Evolutionary conservation across 805 yeast genomes (phyloP), one percentile per base, ranked within the genome.

Genomic region (Candida gorgasii): DNA sequence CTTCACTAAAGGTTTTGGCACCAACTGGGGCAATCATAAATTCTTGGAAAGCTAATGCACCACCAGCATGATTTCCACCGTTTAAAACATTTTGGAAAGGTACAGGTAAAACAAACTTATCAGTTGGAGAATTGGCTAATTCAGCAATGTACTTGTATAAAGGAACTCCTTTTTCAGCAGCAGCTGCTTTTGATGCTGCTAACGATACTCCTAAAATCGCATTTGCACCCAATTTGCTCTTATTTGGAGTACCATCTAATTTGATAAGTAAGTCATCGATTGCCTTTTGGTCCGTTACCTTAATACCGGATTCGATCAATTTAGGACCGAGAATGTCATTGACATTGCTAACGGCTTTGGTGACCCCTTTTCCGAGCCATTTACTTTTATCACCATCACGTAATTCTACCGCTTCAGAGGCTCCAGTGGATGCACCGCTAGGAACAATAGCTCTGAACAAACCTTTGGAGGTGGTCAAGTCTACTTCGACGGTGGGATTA

Each of bases 1-100:
- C 98, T 77, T 92, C 98, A 54, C 95, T 67, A 84, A 92, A 93
- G 49, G 92, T 62, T 61, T 80, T 76, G 59, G 96, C 97, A 61
- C 83, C 92, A 57, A 85, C 77, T 75, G 99, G 98, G 52, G 87
- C 98, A 75, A 92, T 88, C 98, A 92, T 93, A 81, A 92, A 92
- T 80, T 92, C 99, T 81, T 92, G 99, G 85, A 92, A 82, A 62
- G 99, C 99, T 58, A 92, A 79, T 67, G 92, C 84, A 78, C 99
- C 99, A 79, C 99, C 99, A 65, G 99, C 99, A 78, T 92, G 99
- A 65, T 95, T 86, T 74, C 99, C 99, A 80, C 99, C 99, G 84
- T 92, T 92, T 73, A 92, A 80, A 55, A 92, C 99, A 78, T 92
- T 92, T 78, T 88, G 93, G 95, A 93, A 86, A 57, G 99, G 99